These are phyloP conservation scores for Zelonia costaricensis DNA, from an alignment of 208 protist species.

Conservation along the genomic window DNA sequence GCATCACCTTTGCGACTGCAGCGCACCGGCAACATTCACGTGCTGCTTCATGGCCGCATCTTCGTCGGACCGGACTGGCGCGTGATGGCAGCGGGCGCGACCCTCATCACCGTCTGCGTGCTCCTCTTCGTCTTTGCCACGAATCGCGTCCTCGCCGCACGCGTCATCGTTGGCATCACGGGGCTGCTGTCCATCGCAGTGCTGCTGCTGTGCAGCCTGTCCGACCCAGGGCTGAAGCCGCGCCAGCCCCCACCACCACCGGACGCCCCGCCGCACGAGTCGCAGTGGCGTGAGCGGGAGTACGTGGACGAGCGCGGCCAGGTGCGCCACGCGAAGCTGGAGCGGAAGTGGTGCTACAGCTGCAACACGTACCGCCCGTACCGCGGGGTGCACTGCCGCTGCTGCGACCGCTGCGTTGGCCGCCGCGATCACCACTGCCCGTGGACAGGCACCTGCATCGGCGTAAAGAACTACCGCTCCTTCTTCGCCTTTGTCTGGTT, in stretches of 20 bases:
- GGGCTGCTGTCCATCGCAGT: constrained; percentile 25
- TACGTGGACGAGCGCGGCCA: constrained; percentile 38
- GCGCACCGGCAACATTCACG: constrained; percentile 41
- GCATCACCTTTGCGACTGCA: background rate
- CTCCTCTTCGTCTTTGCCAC: constrained; percentile 57
- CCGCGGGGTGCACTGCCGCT: constrained; percentile 85
- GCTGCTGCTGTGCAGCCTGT: constrained; percentile 42
- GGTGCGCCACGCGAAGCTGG: constrained; percentile 22
- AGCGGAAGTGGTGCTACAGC: constrained; percentile 83
- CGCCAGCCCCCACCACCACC: constrained; percentile 31
- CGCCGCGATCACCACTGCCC: constrained; percentile 94
- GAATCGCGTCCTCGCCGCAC: constrained; percentile 31
- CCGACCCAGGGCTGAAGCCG: constrained; percentile 64
- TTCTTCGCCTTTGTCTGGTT: constrained; percentile 77
- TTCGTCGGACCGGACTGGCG: constrained; percentile 68
- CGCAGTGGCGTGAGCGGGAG: constrained; percentile 26
- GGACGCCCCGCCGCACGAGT: constrained; percentile 41
- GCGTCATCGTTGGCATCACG: constrained; percentile 44
- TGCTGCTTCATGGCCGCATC: constrained; percentile 45
- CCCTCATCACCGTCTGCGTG: constrained; percentile 38
- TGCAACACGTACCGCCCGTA: constrained; percentile 84
- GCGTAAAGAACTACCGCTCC: constrained; percentile 78
- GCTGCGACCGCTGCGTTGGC: constrained; percentile 83
- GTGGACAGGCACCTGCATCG: constrained; percentile 92
- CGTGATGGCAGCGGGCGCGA: constrained; percentile 37